Conservation (phyloP, 2,329 filamentous ascomycete genomes). For the Talaromyces sp. region DNA sequence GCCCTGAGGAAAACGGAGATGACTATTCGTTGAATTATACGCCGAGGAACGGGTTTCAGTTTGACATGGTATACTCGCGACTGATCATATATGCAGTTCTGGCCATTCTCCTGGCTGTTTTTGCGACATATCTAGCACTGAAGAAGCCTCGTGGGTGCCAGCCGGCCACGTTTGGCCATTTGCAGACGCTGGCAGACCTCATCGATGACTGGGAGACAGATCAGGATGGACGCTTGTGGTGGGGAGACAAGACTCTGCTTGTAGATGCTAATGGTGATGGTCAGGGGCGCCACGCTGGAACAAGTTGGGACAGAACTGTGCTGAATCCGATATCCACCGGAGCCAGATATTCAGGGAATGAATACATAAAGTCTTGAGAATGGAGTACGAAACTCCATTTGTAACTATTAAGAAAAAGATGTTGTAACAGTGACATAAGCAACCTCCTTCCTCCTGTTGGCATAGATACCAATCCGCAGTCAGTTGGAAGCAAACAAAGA, state of each 20-base stretch:
- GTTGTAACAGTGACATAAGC: no score
- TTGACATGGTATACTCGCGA: not conserved
- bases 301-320: not conserved
- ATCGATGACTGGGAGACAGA: constrained; percentile 1
- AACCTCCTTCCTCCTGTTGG: no score
- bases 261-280: not conserved
- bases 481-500: no score
- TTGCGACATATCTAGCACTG: not conserved
- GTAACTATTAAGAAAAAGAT: no score
- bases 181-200: constrained; percentile 1
- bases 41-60: not conserved
- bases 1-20: not conserved
- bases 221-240: not conserved
- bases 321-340: not conserved
- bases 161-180: constrained; percentile 2
- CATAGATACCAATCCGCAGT: no score
- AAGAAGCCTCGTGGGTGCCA: not conserved
- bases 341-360: not conserved
- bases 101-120: not conserved
- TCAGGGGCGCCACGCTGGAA: not conserved
- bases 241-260: not conserved
- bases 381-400: no score
- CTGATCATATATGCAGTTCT: not conserved
- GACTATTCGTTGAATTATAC: not conserved
- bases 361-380: not conserved